A percentile compares a stretch with the other conserved stretches of the same genome.
Evolutionary conservation across 371 early-diverging fungal genomes (phyloP).

Genomic region (Apophysomyces trapeziformis): DNA sequence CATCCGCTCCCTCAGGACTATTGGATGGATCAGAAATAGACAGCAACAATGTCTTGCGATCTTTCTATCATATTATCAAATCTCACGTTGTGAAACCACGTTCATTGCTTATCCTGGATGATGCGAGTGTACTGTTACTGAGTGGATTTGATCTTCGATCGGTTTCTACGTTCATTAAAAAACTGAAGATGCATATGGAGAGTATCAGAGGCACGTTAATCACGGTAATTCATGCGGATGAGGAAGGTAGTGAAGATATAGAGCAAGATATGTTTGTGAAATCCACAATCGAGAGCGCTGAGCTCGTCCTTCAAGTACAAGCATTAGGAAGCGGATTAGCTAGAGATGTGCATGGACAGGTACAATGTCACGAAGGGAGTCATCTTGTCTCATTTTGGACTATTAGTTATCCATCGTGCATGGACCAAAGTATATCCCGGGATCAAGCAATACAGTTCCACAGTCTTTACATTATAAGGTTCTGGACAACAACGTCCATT

Average conservation of each 20-base stretch:
- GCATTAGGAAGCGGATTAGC: conserved; percentile 68
- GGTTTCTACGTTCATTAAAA: conserved; percentile 50
- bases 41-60: conserved; percentile 8
- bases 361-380: conserved; percentile 18
- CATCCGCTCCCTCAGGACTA: conserved; percentile 43
- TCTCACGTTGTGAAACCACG: conserved; percentile 21
- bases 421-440: conserved; percentile 47
- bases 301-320: conserved; percentile 61
- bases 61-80: conserved; percentile 29
- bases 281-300: conserved; percentile 50
- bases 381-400: not conserved
- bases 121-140: conserved; percentile 60
- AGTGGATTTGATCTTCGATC: conserved; percentile 54
- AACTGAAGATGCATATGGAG: conserved; percentile 47
- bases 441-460: conserved; percentile 11
- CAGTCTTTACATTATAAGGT: conserved; percentile 69
- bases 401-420: conserved; percentile 51
- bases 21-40: conserved; percentile 24
- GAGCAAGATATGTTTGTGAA: conserved; percentile 62
- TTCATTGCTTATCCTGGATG: conserved; percentile 66
- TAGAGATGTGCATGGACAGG: conserved; percentile 73
- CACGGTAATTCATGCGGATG: conserved; percentile 66
- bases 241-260: conserved; percentile 51
- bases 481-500: conserved; percentile 68
- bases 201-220: conserved; percentile 62